Conservation (phyloP, 108 stramenopile species). For the Nannochloropsis granulata region DNA sequence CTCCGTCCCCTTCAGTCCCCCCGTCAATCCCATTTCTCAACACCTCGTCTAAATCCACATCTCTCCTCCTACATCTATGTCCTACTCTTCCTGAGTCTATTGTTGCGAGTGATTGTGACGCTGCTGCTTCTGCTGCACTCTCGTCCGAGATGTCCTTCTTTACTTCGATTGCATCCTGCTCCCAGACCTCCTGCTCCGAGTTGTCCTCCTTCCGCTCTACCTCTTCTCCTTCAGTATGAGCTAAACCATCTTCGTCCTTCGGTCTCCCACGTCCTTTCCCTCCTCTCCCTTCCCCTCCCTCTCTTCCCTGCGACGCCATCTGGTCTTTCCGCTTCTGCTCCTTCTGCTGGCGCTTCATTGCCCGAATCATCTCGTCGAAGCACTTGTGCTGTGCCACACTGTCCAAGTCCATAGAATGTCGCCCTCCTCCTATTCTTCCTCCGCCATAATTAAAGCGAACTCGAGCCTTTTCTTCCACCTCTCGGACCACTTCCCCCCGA, state of each 20-base stretch:
- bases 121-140: no score
- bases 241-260: neutral
- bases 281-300: neutral
- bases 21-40: no score
- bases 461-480: neutral
- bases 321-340: neutral
- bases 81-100: no score
- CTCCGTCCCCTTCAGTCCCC: no score
- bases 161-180: no score
- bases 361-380: neutral
- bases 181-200: no score
- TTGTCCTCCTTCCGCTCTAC: no score
- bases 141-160: no score
- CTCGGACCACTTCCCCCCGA: neutral
- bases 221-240: neutral
- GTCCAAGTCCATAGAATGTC: neutral
- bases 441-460: neutral
- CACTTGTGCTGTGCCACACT: neutral
- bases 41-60: no score
- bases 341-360: neutral
- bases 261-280: neutral
- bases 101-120: no score
- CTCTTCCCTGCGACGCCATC: neutral
- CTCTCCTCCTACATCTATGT: no score
- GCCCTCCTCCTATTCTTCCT: neutral